Conservation (phyloP, 768 basidiomycete genomes). For the Udeniomyces megalosporus region DNA sequence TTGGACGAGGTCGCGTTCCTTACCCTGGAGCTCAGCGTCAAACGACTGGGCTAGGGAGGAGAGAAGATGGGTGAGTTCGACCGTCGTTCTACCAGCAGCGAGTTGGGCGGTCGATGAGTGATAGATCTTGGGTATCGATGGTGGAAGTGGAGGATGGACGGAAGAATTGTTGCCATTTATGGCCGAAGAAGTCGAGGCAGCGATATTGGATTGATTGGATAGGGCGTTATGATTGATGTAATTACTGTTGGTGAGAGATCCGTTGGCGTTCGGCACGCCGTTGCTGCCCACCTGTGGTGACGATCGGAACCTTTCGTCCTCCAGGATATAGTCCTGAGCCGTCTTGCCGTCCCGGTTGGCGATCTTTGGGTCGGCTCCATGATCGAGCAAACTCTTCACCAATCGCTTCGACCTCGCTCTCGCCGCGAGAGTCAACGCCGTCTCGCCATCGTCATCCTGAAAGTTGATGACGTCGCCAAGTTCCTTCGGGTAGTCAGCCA, state of each 20-base stretch:
- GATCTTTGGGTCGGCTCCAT: slow-evolving; percentile 90
- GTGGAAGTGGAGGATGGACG: background rate
- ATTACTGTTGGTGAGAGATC: no score
- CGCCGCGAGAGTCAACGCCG: slow-evolving; percentile 89
- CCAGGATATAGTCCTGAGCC: slow-evolving; percentile 95
- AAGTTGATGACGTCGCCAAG: slow-evolving; percentile 97
- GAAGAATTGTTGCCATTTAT: background rate
- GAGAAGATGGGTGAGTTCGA: slow-evolving; percentile 70
- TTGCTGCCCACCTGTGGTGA: slow-evolving; percentile 53
- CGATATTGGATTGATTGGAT: background rate
- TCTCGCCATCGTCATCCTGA: slow-evolving; percentile 97
- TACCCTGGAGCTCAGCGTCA: slow-evolving; percentile 77
- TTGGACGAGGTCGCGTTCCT: slow-evolving; percentile 78
- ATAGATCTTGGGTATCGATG: slow-evolving; percentile 47
- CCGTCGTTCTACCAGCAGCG: slow-evolving; percentile 67
- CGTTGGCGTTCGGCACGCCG: background rate
- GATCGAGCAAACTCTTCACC: slow-evolving; percentile 86
- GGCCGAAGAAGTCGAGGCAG: slow-evolving; percentile 26
- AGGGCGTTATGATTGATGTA: background rate
- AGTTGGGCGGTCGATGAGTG: slow-evolving; percentile 71
- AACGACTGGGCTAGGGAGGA: slow-evolving; percentile 76
- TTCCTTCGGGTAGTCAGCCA: slow-evolving; percentile 87
- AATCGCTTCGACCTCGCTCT: slow-evolving; percentile 87
- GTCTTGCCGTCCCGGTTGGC: slow-evolving; percentile 88
- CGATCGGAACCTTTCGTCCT: slow-evolving; percentile 90